Base-by-base conservation (phyloP, 2,329 filamentous ascomycete genomes). In the Daldinia eschscholtzii region DNA sequence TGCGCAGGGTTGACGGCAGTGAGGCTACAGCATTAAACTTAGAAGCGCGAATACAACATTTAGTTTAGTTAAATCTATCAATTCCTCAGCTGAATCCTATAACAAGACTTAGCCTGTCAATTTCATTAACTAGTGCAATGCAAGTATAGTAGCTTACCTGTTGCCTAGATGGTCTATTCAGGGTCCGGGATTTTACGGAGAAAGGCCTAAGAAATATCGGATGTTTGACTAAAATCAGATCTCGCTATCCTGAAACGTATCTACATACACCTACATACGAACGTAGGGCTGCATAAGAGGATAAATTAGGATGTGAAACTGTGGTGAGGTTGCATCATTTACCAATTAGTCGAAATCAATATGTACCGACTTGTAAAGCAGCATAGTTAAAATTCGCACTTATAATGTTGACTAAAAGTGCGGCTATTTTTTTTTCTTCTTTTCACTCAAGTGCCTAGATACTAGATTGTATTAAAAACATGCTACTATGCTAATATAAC, bases 131-230 rank as follows among this genome's bases (percentile, higher is more conserved):
- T 26, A 2, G 44, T 13, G 44, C 44, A 48, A 48, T 48, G 44
- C 44, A 28, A 48, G 42, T 15, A 15, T 2, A 23, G 20, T 23
- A 23, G 20, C 42, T 46, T 46, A 46, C 20, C 13, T 10, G 42
- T 10, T 46, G 10, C 20, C 20, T 26, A n/a, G 46, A 6, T 7
- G 26, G 13, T 50, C 28, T 30, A 26, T 50, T 50, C 26, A 30
- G 26, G 15, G 15, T 33, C 46, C 46, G 26, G 46, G 46, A 33
- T 18, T 52, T 18, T 33, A 26, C 46, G 46, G 46, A 52, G 46
- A 52, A 33, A 6, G 15, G 33, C 15, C 26, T 1, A 30, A 33
- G 26, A 52, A 48, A 48, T 48, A 33, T 33, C 46, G 6, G 46
- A 15, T 7, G 46, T 33, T 5, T 7, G 23, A 28, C 23, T 20